Conservation (phyloP, 495 filamentous ascomycete genomes). For the Penicillium egyptiacum region DNA sequence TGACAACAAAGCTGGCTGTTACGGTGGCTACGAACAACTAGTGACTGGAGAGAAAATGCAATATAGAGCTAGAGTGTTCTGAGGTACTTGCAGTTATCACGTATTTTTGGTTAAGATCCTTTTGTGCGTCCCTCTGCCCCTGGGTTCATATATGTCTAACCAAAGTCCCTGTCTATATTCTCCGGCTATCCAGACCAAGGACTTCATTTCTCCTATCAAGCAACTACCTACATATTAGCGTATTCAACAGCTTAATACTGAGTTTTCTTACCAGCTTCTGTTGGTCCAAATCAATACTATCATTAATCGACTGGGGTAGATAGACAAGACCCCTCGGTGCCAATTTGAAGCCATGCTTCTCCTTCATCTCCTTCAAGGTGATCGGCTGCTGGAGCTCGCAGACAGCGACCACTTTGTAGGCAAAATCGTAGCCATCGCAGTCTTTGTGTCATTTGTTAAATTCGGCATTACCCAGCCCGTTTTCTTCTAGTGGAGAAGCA, state of each 20-base stretch:
- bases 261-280: slow-evolving; percentile 5
- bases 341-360: not conserved
- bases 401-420: not conserved
- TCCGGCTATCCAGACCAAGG: too few species aligned
- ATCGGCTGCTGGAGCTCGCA: not conserved
- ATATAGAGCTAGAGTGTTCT: too few species aligned
- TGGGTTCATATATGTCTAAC: too few species aligned
- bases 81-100: too few species aligned
- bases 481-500: not conserved
- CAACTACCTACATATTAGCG: not conserved
- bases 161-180: too few species aligned
- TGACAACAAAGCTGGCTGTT: too few species aligned
- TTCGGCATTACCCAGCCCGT: not conserved
- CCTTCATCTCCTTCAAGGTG: slow-evolving; percentile 1
- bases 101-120: too few species aligned
- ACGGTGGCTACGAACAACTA: too few species aligned
- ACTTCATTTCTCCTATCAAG: not conserved
- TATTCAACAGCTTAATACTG: not conserved
- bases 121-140: too few species aligned
- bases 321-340: not conserved
- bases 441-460: not conserved
- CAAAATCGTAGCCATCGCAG: not conserved
- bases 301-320: slow-evolving; percentile 5
- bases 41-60: too few species aligned
- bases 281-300: slow-evolving; percentile 3